Evolutionary conservation across 2,329 filamentous ascomycete species (phyloP).

Genomic region (Lecanosticta acicola): DNA sequence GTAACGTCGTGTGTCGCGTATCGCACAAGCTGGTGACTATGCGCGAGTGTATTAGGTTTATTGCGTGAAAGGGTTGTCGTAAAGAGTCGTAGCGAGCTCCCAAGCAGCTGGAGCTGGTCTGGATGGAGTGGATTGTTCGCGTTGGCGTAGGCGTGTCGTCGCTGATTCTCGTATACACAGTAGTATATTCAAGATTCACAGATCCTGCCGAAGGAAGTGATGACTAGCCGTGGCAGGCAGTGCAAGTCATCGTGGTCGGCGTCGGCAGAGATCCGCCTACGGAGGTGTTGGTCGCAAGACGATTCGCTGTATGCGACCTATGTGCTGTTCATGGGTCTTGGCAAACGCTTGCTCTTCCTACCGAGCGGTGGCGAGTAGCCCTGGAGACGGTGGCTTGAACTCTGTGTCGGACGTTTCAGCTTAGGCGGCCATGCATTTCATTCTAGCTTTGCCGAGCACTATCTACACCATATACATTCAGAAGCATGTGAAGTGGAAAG

Average conservation of each 20-base stretch:
- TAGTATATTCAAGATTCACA: background rate
- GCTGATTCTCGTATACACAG: constrained; percentile 2
- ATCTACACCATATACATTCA: too few species aligned
- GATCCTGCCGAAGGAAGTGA: background rate
- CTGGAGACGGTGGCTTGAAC: too few species aligned
- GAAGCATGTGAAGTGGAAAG: too few species aligned
- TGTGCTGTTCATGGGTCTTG: background rate
- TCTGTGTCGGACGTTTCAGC: background rate
- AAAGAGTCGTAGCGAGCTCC: constrained; percentile 7
- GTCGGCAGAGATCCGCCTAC: background rate
- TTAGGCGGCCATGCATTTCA: background rate
- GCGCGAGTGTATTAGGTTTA: background rate
- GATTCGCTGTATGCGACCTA: background rate
- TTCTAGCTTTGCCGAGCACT: background rate
- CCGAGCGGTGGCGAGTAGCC: too few species aligned
- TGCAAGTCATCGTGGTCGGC: constrained; percentile 4
- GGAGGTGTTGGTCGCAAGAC: background rate
- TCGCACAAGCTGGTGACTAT: background rate
- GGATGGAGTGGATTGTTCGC: constrained; percentile 4
- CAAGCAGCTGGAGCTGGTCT: constrained; percentile 3
- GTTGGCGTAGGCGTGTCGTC: constrained; percentile 1
- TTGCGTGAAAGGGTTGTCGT: background rate
- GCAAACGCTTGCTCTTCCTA: too few species aligned
- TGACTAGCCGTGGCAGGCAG: background rate
- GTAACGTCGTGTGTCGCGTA: background rate